Conservation (phyloP, 108 stramenopile genomes). For the Conticribra guillardii region DNA sequence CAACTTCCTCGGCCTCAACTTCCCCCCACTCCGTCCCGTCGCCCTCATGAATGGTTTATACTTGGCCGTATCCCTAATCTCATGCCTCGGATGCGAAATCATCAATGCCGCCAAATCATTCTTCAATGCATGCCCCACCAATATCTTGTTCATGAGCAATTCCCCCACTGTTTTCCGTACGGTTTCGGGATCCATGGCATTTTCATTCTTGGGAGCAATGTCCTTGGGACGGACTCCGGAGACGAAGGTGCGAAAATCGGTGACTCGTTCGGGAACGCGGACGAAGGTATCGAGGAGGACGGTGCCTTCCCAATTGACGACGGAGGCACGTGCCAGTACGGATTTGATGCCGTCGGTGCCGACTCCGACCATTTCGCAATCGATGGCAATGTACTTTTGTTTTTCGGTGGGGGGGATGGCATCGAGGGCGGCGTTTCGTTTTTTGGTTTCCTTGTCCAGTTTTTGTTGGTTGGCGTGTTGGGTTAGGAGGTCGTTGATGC, state of each 20-base stretch:
- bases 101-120: conserved; percentile 95
- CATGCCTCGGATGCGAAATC: conserved; percentile 81
- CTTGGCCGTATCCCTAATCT: conserved; percentile 91
- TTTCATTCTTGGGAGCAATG: conserved; percentile 49
- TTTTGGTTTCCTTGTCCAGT: conserved; percentile 32
- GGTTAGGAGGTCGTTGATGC: conserved; percentile 74
- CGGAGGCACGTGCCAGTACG: conserved; percentile 89
- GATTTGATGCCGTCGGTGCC: conserved; percentile 82
- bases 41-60: conserved; percentile 88
- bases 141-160: conserved; percentile 80
- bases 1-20: conserved; percentile 90
- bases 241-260: conserved; percentile 92
- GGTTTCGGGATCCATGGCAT: conserved; percentile 77
- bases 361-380: conserved; percentile 99
- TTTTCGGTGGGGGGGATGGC: conserved; percentile 47
- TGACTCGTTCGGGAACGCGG: conserved; percentile 89
- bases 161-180: conserved; percentile 80
- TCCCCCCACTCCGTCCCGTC: conserved; percentile 67
- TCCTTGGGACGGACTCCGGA: conserved; percentile 85
- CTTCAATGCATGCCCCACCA: conserved; percentile 96
- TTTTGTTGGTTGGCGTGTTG: conserved; percentile 58
- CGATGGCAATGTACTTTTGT: conserved; percentile 81
- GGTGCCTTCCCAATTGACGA: conserved; percentile 78
- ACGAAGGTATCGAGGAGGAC: conserved; percentile 86
- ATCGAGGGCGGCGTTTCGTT: conserved; percentile 50